These are phyloP conservation scores for Trichoderma guizhouense DNA, from an alignment of 2,329 filamentous ascomycete species.

Conservation along the genomic window DNA sequence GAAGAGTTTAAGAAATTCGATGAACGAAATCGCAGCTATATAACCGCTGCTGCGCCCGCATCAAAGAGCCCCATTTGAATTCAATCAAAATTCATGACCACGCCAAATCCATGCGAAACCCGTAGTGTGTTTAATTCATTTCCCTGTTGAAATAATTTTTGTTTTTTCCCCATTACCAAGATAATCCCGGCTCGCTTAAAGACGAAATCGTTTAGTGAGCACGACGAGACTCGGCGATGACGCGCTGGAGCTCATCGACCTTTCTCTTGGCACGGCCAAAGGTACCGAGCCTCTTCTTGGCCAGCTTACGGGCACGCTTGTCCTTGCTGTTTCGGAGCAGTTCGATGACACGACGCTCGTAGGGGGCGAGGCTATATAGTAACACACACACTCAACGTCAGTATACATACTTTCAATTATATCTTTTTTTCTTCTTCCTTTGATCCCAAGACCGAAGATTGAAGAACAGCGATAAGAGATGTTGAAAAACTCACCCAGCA, in stretches of 20 bases:
- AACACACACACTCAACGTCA: background rate
- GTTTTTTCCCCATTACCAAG: background rate
- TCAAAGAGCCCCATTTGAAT: conserved; percentile 11
- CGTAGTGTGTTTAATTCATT: conserved; percentile 12
- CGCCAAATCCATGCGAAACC: conserved; percentile 36
- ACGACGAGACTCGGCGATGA: conserved; percentile 92
- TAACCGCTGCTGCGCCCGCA: conserved; percentile 10
- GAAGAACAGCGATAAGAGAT: background rate
- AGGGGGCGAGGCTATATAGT: conserved; percentile 71
- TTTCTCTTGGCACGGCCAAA: conserved; percentile 99
- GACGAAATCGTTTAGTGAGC: conserved; percentile 48
- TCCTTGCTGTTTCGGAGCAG: conserved; percentile 98
- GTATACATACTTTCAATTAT: background rate
- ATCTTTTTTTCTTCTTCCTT: background rate
- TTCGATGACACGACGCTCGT: conserved; percentile 99
- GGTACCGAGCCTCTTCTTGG: conserved; percentile 99
- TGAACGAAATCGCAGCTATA: conserved; percentile 30
- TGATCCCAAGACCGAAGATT: background rate
- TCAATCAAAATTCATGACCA: conserved; percentile 33
- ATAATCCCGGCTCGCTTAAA: background rate
- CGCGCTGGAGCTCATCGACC: conserved; percentile 97
- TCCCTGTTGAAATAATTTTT: background rate
- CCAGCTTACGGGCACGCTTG: conserved; percentile 98
- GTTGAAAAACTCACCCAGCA: conserved; percentile 66
- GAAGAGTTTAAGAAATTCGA: conserved; percentile 34